A percentile compares a stretch with the other conserved stretches of the same genome.
These are phyloP conservation scores for Lepraria neglecta DNA, from an alignment of 495 filamentous ascomycete species.

Conservation along the genomic window DNA sequence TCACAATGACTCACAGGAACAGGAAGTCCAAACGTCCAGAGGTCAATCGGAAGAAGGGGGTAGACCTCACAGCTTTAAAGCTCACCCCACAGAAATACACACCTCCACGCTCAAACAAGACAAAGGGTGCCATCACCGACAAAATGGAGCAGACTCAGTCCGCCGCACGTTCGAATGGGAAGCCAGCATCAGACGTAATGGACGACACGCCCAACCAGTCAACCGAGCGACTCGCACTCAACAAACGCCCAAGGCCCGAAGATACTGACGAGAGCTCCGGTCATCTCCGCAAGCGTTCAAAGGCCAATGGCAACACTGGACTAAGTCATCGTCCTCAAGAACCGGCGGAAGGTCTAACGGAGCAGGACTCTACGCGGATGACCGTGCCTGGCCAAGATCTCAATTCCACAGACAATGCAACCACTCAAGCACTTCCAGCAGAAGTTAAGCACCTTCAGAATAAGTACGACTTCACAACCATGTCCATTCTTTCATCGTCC, in stretches of 20 bases:
- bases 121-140: too few relatives aligned
- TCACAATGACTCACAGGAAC: conserved; percentile 7
- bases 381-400: not conserved
- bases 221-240: not conserved
- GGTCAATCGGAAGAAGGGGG: not conserved
- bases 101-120: too few relatives aligned
- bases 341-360: not conserved
- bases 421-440: conserved; percentile 1
- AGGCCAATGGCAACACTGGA: conserved; percentile 12
- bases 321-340: not conserved
- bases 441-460: conserved; percentile 13
- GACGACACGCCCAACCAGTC: not conserved
- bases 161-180: too few relatives aligned
- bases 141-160: too few relatives aligned
- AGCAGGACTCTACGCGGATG: not conserved
- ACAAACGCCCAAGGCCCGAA: not conserved
- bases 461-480: conserved; percentile 22
- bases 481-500: conserved; percentile 47
- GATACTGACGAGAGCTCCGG: not conserved
- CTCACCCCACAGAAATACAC: too few relatives aligned
- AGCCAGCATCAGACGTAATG: too few relatives aligned
- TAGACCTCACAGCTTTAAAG: not conserved
- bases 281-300: conserved; percentile 6
- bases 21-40: not conserved
- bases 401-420: not conserved